Percentiles rank a stretch among this genome's conserved stretches.
These are phyloP conservation scores for Mycena vitilis DNA, from an alignment of 768 basidiomycete species.

Conservation along the genomic window DNA sequence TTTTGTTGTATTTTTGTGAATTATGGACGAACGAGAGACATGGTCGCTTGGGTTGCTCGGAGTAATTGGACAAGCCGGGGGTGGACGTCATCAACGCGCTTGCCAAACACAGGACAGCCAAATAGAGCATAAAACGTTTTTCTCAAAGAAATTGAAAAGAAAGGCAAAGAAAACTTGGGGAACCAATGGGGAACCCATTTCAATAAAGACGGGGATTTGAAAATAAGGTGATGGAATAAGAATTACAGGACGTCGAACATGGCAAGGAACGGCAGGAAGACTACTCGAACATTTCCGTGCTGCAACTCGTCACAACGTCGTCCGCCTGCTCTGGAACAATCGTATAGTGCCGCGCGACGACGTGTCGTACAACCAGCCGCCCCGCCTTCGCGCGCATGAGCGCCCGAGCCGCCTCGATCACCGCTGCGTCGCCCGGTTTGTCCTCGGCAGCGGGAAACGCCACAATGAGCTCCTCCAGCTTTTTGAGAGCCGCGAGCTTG, in stretches of 20 bases:
- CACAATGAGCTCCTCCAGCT: constrained; percentile 15
- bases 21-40: constrained; percentile 48
- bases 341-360: constrained; percentile 18
- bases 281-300: constrained; percentile 13
- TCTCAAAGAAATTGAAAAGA: neutral
- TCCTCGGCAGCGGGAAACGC: constrained; percentile 27
- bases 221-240: too few relatives aligned
- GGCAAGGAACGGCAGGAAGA: too few relatives aligned
- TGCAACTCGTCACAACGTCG: constrained; percentile 9
- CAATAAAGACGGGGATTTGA: too few relatives aligned
- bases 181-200: too few relatives aligned
- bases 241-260: too few relatives aligned
- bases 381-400: constrained; percentile 9
- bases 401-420: constrained; percentile 11
- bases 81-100: constrained; percentile 10
- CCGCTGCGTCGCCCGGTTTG: constrained; percentile 5
- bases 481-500: constrained; percentile 9
- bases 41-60: constrained; percentile 31
- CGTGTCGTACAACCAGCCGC: constrained; percentile 7
- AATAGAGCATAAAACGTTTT: neutral
- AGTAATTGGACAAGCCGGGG: neutral
- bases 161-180: too few relatives aligned
- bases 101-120: neutral
- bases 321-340: neutral
- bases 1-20: neutral